Base-by-base conservation (phyloP, 2,329 filamentous ascomycete genomes). In the Ascochyta rabiei region DNA sequence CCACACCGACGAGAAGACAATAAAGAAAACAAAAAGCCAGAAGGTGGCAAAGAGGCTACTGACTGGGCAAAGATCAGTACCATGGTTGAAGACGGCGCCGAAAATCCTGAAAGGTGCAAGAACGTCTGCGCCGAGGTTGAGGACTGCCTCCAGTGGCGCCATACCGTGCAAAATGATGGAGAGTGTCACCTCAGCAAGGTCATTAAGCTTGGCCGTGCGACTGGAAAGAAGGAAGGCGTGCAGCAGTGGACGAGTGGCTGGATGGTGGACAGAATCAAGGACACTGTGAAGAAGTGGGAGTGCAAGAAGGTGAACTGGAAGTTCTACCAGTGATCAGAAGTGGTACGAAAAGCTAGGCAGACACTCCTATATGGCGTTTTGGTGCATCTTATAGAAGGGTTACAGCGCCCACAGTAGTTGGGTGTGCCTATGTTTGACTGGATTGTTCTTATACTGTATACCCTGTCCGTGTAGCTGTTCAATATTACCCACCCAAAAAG, bases 71-170 rank as follows among this genome's bases (percentile, higher is more conserved):
- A 12, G 5, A 56, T 56, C 10, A 43, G 43, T 9, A 35, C 33
- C 15, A 39, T 52, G 33, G 26, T 56, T 33, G 52, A 68, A 18
- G 60, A 68, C 3, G 70, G 71, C 2, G 67, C 64, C 1, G 58
- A 68, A 13, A 67, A 55, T 26, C 28, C 59, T 3, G 54, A 64
- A 6, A 51, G 48, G 7, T 77, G 74, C 57, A 59, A 67, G 34
- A 48, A 58, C 2, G 57, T 67, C 18, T 77, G 74, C 59, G 40
- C 62, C 2, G 37, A 59, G 2, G 57, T 64, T 0, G 60, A 65
- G 4, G 67, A 76, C 13, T 77, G 75, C 38, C 15, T 76, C 46
- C 75, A 77, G 49, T 76, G 73, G 71, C 69, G 66, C 7, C 71
- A 67, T 41, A 64, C 56, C 6, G 46, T 42, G 2, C 53, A 61